A percentile compares a stretch with the other conserved stretches of the same genome.
Conservation (phyloP, 2,329 filamentous ascomycete species). For the Trichoderma hamatum region DNA sequence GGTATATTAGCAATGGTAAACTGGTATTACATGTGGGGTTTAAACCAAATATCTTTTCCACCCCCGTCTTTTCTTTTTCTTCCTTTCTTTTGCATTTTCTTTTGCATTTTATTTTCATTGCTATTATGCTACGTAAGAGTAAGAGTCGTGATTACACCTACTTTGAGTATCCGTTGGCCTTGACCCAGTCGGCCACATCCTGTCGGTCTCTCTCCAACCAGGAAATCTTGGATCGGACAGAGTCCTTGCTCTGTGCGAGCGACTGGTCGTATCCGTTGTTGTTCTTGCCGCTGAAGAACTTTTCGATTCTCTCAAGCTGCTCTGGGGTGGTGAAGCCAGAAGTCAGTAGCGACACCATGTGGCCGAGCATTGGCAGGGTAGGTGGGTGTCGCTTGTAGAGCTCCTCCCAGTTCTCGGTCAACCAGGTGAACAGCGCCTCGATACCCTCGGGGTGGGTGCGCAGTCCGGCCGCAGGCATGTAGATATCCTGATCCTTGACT, state of each 20-base stretch:
- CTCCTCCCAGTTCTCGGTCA: constrained; percentile 86
- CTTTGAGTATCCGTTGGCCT: constrained; percentile 32
- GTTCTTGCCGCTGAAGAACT: constrained; percentile 80
- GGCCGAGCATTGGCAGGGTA: constrained; percentile 82
- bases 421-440: constrained; percentile 77
- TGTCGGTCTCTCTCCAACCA: constrained; percentile 35
- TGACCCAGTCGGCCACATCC: constrained; percentile 35
- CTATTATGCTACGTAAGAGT: background rate
- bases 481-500: constrained; percentile 93
- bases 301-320: constrained; percentile 74
- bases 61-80: background rate
- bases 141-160: constrained; percentile 6
- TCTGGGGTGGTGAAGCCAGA: constrained; percentile 76
- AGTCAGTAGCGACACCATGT: constrained; percentile 80
- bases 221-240: constrained; percentile 73
- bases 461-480: constrained; percentile 81
- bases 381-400: constrained; percentile 81
- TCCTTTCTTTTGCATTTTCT: background rate
- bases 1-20: constrained; percentile 10
- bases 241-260: constrained; percentile 85
- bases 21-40: background rate
- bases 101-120: background rate
- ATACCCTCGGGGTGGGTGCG: constrained; percentile 78
- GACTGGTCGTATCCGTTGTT: constrained; percentile 85
- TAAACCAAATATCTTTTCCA: background rate